Evolutionary conservation across 345 rosid genomes (phyloP).

Genomic region (Sonneratia caseolaris): DNA sequence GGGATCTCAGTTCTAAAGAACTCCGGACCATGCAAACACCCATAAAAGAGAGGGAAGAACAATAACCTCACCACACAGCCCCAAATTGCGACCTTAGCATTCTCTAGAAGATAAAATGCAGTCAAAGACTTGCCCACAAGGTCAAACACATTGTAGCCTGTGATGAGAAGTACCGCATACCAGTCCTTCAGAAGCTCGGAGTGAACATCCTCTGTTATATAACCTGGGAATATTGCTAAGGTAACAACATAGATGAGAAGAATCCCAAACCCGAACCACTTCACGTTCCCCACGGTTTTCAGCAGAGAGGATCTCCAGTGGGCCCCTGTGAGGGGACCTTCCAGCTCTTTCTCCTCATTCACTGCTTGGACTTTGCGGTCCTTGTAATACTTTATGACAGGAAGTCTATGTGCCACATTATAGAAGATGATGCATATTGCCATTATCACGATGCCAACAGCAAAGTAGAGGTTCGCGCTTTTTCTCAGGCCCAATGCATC

Average conservation of each 20-base stretch:
- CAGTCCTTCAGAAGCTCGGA: slow-evolving; percentile 73
- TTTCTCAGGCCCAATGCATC: slow-evolving; percentile 60
- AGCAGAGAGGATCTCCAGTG: slow-evolving; percentile 57
- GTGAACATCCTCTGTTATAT: slow-evolving; percentile 81
- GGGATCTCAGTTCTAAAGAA: slow-evolving; percentile 84
- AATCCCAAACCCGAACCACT: slow-evolving; percentile 71
- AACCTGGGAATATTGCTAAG: slow-evolving; percentile 82
- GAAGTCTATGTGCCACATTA: slow-evolving; percentile 68
- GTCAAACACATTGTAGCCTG: slow-evolving; percentile 79
- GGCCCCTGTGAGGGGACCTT: slow-evolving; percentile 40
- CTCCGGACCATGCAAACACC: slow-evolving; percentile 76
- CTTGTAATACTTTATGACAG: slow-evolving; percentile 63
- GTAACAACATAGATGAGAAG: slow-evolving; percentile 63
- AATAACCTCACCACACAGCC: slow-evolving; percentile 61
- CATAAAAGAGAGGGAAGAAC: slow-evolving; percentile 76
- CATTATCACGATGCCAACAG: slow-evolving; percentile 66
- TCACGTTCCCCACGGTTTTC: slow-evolving; percentile 49
- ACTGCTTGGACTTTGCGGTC: slow-evolving; percentile 50
- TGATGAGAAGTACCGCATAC: slow-evolving; percentile 67
- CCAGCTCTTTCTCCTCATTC: slow-evolving; percentile 38
- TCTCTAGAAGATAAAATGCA: slow-evolving; percentile 44
- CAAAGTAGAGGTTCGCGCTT: slow-evolving; percentile 75
- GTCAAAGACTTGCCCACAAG: slow-evolving; percentile 82
- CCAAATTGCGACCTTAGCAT: slow-evolving; percentile 59
- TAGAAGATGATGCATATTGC: slow-evolving; percentile 51